These are phyloP conservation scores for Aspergillus leporis DNA, from an alignment of 495 filamentous ascomycete genomes.

Conservation along the genomic window DNA sequence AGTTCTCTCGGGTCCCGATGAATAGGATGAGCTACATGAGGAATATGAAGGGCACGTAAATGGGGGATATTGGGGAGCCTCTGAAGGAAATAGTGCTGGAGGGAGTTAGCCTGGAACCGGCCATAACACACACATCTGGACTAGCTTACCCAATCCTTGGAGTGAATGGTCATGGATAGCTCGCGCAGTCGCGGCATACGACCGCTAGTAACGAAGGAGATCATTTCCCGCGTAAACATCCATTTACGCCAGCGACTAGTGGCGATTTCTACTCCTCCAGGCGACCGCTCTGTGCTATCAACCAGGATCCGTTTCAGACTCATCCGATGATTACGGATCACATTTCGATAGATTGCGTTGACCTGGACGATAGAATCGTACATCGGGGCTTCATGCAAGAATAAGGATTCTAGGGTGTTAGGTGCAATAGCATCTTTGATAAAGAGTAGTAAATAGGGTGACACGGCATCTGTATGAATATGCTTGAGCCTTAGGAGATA, in stretches of 20 bases:
- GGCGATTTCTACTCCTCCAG: conserved; percentile 33
- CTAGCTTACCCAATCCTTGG: conserved; percentile 78
- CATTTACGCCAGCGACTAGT: conserved; percentile 65
- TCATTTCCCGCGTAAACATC: conserved; percentile 72
- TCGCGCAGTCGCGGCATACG: conserved; percentile 77
- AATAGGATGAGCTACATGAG: conserved; percentile 67
- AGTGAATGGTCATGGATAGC: conserved; percentile 74
- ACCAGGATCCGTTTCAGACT: conserved; percentile 79
- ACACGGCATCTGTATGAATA: conserved; percentile 82
- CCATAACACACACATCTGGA: background rate
- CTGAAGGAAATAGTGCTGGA: conserved; percentile 84
- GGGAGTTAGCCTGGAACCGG: conserved; percentile 12
- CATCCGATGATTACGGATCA: conserved; percentile 68
- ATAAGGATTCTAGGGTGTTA: conserved; percentile 80
- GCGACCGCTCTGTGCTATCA: conserved; percentile 62
- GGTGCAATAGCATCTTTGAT: conserved; percentile 83
- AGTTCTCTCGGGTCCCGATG: conserved; percentile 65
- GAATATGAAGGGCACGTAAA: conserved; percentile 77
- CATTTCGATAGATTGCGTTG: conserved; percentile 72
- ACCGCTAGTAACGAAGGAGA: conserved; percentile 79
- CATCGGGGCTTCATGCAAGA: conserved; percentile 71
- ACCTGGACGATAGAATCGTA: conserved; percentile 62
- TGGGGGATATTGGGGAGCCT: conserved; percentile 73
- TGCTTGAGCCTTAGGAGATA: conserved; percentile 76
- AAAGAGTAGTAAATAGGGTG: conserved; percentile 73